phyloP scores from a whole-genome alignment of 2,329 filamentous ascomycete species.

The Neofusicoccum umdonicola region DNA sequence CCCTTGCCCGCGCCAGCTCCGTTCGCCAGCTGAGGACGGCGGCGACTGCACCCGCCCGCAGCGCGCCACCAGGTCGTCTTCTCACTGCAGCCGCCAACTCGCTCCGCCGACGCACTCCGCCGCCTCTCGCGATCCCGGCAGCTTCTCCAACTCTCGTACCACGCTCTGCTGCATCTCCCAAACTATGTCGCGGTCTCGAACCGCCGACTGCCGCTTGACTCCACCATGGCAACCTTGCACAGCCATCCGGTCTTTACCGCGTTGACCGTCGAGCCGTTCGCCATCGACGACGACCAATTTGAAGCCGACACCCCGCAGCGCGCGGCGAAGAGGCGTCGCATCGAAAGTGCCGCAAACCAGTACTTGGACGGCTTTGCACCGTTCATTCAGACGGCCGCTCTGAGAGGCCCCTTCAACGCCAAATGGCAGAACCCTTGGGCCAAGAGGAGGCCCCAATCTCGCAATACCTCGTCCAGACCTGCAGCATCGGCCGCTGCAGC shows the following conservation, averaged over 20 bases:
- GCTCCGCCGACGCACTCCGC: not conserved
- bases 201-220: not conserved
- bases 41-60: no score
- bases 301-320: slow-evolving; percentile 28
- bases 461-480: not conserved
- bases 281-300: not conserved
- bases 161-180: not conserved
- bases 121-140: not conserved
- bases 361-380: slow-evolving; percentile 59
- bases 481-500: not conserved
- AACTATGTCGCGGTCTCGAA: slow-evolving; percentile 5
- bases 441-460: not conserved
- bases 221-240: slow-evolving; percentile 2
- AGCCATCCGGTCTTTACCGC: not conserved
- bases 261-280: not conserved
- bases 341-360: slow-evolving; percentile 58
- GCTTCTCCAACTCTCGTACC: not conserved
- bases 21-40: no score
- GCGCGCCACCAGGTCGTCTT: not conserved
- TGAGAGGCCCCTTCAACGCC: slow-evolving; percentile 60
- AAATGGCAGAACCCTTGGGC: slow-evolving; percentile 39
- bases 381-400: slow-evolving; percentile 57
- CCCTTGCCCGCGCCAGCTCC: not conserved
- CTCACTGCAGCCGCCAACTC: no score
- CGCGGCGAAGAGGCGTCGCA: slow-evolving; percentile 53